Conservation (phyloP, 208 protist genomes). For the Trichomonas gallinae region DNA sequence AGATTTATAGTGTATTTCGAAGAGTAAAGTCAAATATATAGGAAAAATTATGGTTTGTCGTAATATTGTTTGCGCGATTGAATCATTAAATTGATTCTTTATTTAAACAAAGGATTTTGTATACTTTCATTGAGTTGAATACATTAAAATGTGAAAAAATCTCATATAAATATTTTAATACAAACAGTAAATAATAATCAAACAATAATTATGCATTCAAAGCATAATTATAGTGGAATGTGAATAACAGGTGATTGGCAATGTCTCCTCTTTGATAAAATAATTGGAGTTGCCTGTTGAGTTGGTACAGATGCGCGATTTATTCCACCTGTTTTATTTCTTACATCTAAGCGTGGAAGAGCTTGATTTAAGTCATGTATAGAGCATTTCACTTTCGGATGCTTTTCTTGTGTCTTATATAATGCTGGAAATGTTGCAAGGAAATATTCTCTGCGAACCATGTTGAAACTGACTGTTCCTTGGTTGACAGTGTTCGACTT, state of each 20-base stretch:
- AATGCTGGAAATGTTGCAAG: background rate
- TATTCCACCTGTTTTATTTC: background rate
- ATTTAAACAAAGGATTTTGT: too few species aligned
- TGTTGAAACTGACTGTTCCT: background rate
- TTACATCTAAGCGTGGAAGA: background rate
- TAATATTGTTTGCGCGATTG: too few species aligned
- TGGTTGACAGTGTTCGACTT: background rate
- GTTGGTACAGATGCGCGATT: background rate
- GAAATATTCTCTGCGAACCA: background rate
- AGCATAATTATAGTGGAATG: background rate
- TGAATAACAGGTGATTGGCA: background rate
- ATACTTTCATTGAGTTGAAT: too few species aligned
- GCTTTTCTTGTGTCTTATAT: background rate
- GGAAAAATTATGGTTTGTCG: too few species aligned
- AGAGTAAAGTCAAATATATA: too few species aligned
- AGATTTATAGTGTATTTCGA: too few species aligned
- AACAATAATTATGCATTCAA: too few species aligned
- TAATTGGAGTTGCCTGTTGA: background rate
- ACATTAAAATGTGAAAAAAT: too few species aligned
- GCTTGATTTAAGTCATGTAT: background rate
- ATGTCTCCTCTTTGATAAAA: background rate
- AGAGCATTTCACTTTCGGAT: background rate
- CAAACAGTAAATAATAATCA: too few species aligned
- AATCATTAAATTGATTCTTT: too few species aligned
- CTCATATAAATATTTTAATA: too few species aligned